Base-by-base conservation (phyloP, 2,329 filamentous ascomycete species). In the Ophiobolus disseminans region DNA sequence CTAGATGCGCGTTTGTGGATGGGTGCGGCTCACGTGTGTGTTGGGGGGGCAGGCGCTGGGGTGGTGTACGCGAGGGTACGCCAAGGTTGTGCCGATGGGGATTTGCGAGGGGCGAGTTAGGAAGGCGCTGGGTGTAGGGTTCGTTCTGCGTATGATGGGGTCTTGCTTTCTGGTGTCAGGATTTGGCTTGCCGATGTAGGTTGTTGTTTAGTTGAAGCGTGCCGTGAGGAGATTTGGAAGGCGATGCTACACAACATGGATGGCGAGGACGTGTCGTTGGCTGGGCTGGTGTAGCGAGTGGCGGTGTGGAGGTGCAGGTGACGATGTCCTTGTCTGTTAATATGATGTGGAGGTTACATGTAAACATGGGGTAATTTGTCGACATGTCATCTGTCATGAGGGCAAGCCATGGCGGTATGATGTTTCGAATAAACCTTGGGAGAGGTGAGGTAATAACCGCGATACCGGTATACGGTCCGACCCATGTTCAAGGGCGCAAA, bases 161-260 rank as follows among this genome's bases (percentile, higher is more conserved):
- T n/a, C n/a, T n/a, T n/a, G n/a, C n/a, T n/a, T n/a, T n/a, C n/a
- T n/a, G n/a, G n/a, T n/a, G n/a, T n/a, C 48, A 22, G 35, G 28
- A 38, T 16, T 26, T 39, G 26, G 23, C 37, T 46, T 52, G 47
- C 35, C 50, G 45, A 38, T 10, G 26, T 48, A 5, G 31, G 37
- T 46, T 21, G 42, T 30, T 43, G 21, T 34, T 20, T 36, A 26
- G 10, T 17, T 19, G 32, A 32, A n/a, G 10, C 8, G 42, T 50
- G 51, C 51, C 48, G 60, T 55, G 55, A 49, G 60, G 54, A 57
- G 50, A 40, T 39, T 14, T 34, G 46, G 37, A 42, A 50, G 22
- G 30, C 21, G 21, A 43, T 10, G 14, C 22, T 31, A n/a, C n/a
- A n/a, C n/a, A n/a, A n/a, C n/a, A n/a, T n/a, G n/a, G n/a, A n/a